Evolutionary conservation across 306 rosid genomes (phyloP), one percentile per base, ranked within the genome.

Genomic region (Prunus mume): DNA sequence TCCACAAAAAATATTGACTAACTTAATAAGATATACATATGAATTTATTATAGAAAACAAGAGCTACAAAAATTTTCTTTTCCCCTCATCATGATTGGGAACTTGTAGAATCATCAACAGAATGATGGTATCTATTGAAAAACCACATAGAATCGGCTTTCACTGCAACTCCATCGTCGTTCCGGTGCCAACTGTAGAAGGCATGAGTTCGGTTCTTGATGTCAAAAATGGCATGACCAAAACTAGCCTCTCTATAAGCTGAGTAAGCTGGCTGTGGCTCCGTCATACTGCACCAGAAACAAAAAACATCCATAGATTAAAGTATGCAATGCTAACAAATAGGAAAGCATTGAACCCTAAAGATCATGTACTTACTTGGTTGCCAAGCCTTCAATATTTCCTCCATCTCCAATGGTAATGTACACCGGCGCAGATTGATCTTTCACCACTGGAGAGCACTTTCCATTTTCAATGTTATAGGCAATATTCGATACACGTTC

Each of bases 321-420:
- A 62, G 55, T 3, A 45, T 6, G 43, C 9, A 38, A 38, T n/a
- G 52, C 11, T 0, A 9, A 30, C 45, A 32, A 47, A 13, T n/a
- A 74, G 30, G 20, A 15, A 62, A 62, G 17, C 52, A 76, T 43
- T 63, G 41, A 15, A n/a, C 12, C 6, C 50, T 17, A 18, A 15
- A 65, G 15, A 49, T 17, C 12, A 75, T 66, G 13, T 34, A 3
- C 87, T 83, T 87, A 89, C 94, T 77, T 82, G 81, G 78, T 82
- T 69, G 91, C 88, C 56, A 90, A 80, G 81, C 96, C 97, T 87
- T 92, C 96, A 73, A 82, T 67, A 76, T 92, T 92, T 41, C 97
- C 95, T 81, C 97, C 97, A 82, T 92, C 97, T 3, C 97, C 97
- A 68, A 90, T 81, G 52, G 89, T 92, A 68, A 90, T 81, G 74